Evolutionary conservation across 2,329 filamentous ascomycete species (phyloP).

Genomic region (Penicillium sp.): DNA sequence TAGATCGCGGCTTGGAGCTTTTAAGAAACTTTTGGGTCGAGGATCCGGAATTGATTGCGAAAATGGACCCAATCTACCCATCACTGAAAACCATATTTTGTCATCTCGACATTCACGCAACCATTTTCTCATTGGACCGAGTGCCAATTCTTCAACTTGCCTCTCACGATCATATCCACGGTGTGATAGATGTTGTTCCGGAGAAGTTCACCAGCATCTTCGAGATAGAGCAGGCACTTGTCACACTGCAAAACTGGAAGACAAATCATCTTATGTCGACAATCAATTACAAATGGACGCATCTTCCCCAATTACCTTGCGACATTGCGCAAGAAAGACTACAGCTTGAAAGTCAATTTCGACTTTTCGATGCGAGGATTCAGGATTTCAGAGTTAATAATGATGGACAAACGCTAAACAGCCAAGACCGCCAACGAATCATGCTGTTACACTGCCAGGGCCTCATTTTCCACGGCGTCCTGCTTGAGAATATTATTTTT

Average conservation of each 20-base stretch:
- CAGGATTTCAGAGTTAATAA: neutral
- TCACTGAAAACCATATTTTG: constrained; percentile 16
- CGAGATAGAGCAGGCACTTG: constrained; percentile 19
- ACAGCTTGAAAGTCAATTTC: constrained; percentile 11
- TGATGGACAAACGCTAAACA: neutral
- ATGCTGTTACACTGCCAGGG: constrained; percentile 18
- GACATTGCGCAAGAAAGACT: constrained; percentile 14
- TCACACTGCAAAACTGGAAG: constrained; percentile 28
- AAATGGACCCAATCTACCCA: constrained; percentile 5
- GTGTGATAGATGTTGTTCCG: neutral
- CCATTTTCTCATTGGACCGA: constrained; percentile 19
- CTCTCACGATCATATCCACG: neutral
- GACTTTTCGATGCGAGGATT: neutral
- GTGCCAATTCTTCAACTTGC: constrained; percentile 16
- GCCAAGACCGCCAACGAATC: neutral
- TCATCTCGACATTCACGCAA: constrained; percentile 28
- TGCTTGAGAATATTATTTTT: constrained; percentile 14
- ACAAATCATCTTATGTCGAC: constrained; percentile 22
- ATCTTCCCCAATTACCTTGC: constrained; percentile 6
- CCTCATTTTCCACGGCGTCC: constrained; percentile 16
- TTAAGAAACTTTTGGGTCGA: constrained; percentile 17
- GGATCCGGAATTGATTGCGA: neutral
- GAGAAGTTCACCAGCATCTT: constrained; percentile 3
- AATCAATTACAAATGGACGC: constrained; percentile 11
- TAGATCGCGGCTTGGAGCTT: constrained; percentile 28